These are phyloP conservation scores for Galium porrigens DNA, from an alignment of 305 asterid genomes.

Conservation along the genomic window DNA sequence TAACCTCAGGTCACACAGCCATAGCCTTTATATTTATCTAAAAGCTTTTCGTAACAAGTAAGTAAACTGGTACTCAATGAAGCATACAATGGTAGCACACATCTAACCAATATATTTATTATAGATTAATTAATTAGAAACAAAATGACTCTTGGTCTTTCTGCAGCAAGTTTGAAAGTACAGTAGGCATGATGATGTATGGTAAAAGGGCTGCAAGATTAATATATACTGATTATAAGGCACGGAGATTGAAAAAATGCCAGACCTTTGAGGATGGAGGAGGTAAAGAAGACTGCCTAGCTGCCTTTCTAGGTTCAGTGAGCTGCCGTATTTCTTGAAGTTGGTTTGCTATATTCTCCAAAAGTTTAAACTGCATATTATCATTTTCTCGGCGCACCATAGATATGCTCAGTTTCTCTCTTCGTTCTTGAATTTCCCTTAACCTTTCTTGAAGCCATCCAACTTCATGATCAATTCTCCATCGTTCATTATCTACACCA, in stretches of 20 bases:
- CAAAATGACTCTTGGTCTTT: not conserved
- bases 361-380: conserved; percentile 37
- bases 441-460: conserved; percentile 50
- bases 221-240: not conserved
- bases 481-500: conserved; percentile 38
- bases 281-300: conserved; percentile 50
- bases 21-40: not conserved
- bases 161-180: not conserved
- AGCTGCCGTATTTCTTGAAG: conserved; percentile 45
- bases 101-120: not conserved
- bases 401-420: conserved; percentile 50
- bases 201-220: not conserved
- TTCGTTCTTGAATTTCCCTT: conserved; percentile 52
- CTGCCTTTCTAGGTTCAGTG: conserved; percentile 31
- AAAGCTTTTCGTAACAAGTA: not conserved
- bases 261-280: conserved; percentile 52
- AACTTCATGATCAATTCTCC: conserved; percentile 50
- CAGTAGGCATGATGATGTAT: not conserved
- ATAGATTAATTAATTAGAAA: not conserved
- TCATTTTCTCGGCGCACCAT: conserved; percentile 45
- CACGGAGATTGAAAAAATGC: not conserved
- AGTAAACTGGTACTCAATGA: not conserved
- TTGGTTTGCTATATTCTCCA: conserved; percentile 60
- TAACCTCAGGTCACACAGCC: not conserved
- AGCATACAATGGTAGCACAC: not conserved